Evolutionary conservation across 148 eudicot species (phyloP).

Genomic region (Polygonum maritimum): DNA sequence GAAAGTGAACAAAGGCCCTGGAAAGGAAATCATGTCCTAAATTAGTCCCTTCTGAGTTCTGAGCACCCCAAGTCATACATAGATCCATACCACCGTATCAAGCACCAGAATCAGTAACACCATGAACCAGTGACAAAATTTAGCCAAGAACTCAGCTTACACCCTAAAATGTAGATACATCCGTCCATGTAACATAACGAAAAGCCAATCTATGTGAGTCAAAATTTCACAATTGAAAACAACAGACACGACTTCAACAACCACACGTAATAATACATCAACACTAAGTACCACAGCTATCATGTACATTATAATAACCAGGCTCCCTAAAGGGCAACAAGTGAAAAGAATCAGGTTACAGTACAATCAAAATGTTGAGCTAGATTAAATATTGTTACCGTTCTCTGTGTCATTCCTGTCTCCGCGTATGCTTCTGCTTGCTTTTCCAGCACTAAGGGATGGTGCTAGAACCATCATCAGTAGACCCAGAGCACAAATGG

Average conservation of each 20-base stretch:
- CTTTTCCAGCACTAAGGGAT: neutral
- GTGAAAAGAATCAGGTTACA: neutral
- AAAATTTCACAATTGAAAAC: neutral
- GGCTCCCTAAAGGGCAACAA: neutral
- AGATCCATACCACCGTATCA: neutral
- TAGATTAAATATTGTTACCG: neutral
- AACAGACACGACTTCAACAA: neutral
- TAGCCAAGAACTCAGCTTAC: neutral
- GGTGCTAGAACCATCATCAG: slow-evolving; percentile 4
- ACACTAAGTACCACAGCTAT: slow-evolving; percentile 5
- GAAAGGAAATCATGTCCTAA: too few species aligned
- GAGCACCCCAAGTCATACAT: neutral
- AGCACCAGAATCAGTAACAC: neutral
- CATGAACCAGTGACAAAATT: neutral
- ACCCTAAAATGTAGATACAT: neutral
- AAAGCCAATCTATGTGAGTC: neutral
- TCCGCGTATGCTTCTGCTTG: slow-evolving; percentile 1
- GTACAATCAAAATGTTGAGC: neutral
- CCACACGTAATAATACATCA: neutral
- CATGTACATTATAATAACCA: neutral
- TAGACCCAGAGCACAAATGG: slow-evolving; percentile 6
- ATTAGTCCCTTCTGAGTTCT: too few species aligned
- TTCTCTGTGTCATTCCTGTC: neutral
- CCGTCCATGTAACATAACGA: neutral
- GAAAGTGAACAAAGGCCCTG: too few species aligned